Evolutionary conservation across 148 eudicot species (phyloP), one percentile per base, ranked within the genome.

Genomic region (Pouteria glomerata): DNA sequence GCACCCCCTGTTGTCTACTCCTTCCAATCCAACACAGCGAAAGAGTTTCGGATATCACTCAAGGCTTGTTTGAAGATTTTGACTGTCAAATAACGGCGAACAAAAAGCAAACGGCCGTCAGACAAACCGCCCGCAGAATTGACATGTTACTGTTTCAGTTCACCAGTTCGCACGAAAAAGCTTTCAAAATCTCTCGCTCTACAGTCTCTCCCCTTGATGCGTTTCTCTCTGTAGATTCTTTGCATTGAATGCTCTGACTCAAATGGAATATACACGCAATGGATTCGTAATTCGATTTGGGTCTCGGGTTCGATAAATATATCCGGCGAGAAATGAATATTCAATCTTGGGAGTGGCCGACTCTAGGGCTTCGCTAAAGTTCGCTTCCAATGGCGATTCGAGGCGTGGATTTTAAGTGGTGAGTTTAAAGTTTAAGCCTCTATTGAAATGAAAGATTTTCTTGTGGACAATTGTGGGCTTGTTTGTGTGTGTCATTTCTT

Each of bases 371-470:
- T 63, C 65, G 34, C 29, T 16, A 33, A 6, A 19, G 98, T 41
- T 23, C 30, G 33, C 37, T 65, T 53, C 58, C 72, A 41, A 88
- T 88, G 93, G 82, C 90, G 47, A 86, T 84, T 42, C 79, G 83
- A 70, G 88, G 90, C 69, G 85, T 86, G 5, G 88, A 91, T 78
- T 91, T 94, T 85, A 91, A 89, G 80, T 94, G 98, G 98, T 94
- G 14, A 68, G 81, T 72, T 67, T n/a, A 90, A 8, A 67, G 80
- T 72, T 66, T 23, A 27, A 3, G 16, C 39, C 3, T 26, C 21
- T 42, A 35, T 33, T 15, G 37, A 41, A 8, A 21, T 59, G 55
- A 15, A 1, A 19, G 1, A 2, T 56, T 51, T 0, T 5, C 8
- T 41, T 26, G 41, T 48, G 30, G 33, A 0, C 23, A 3, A n/a